These are phyloP conservation scores for Gracilaria gracilis DNA, from an alignment of 23 red algal genomes.

Conservation along the genomic window DNA sequence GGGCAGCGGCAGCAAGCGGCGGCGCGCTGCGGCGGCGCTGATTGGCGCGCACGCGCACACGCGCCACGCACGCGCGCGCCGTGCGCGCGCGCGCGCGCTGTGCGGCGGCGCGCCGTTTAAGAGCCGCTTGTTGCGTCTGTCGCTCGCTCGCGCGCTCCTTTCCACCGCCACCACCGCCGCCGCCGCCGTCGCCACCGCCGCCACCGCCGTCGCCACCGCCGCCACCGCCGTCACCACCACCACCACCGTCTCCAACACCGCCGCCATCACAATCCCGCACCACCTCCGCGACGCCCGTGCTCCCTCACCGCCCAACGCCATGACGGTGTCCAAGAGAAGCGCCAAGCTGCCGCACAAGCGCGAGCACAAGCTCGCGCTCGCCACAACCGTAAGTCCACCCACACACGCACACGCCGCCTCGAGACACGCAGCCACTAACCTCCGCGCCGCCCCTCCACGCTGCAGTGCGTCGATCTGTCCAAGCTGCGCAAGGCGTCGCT, in stretches of 20 bases:
- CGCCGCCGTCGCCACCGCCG: no score
- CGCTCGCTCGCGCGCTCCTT: no score
- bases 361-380: background rate
- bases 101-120: background rate
- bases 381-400: slow-evolving; percentile 4
- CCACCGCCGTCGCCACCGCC: background rate
- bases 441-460: background rate
- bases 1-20: no score
- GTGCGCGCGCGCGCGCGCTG: background rate
- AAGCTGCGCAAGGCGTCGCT: slow-evolving; percentile 80
- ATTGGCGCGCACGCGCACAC: no score
- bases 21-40: no score
- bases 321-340: slow-evolving; percentile 17
- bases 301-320: background rate
- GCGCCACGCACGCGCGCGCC: background rate
- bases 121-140: background rate
- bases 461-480: slow-evolving; percentile 75
- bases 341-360: background rate
- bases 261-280: background rate
- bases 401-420: background rate
- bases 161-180: no score
- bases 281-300: no score
- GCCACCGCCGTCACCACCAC: background rate
- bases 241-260: background rate
- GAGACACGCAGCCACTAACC: background rate